phyloP scores from a whole-genome alignment of 148 eudicot genomes.

The Hydrangea macrophylla region DNA sequence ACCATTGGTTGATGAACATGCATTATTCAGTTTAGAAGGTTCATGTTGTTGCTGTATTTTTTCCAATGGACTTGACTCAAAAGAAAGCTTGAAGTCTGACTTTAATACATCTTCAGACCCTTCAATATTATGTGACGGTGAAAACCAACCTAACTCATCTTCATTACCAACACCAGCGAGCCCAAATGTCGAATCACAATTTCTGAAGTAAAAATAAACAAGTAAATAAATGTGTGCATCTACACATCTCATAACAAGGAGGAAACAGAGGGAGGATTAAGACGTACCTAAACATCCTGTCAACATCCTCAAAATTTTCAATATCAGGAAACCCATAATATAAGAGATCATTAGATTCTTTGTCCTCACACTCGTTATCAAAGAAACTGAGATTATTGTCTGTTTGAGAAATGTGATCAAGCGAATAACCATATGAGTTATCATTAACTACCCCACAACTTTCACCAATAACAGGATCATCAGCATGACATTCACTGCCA shows the following conservation, averaged over 20 bases:
- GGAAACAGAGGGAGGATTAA: not conserved
- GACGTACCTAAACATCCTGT: conserved; percentile 83
- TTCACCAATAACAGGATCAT: conserved; percentile 33
- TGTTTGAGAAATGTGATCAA: conserved; percentile 36
- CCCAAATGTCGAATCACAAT: conserved; percentile 86
- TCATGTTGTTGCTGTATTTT: conserved; percentile 32
- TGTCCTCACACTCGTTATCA: conserved; percentile 38
- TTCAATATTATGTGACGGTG: conserved; percentile 52
- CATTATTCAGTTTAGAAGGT: conserved; percentile 25
- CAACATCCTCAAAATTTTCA: conserved; percentile 86
- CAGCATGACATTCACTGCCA: conserved; percentile 29
- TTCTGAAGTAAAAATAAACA: conserved; percentile 42
- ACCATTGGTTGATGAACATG: conserved; percentile 28
- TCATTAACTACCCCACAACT: conserved; percentile 30
- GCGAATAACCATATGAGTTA: conserved; percentile 35
- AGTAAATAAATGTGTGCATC: not conserved
- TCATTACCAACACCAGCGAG: conserved; percentile 48
- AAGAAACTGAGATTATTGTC: conserved; percentile 49
- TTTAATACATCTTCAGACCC: conserved; percentile 52
- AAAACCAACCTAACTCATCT: conserved; percentile 64
- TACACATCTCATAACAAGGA: not conserved
- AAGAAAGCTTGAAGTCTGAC: conserved; percentile 41
- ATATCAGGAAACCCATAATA: conserved; percentile 75
- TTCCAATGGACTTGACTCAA: conserved; percentile 30
- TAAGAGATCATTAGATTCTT: conserved; percentile 58